Evolutionary conservation across 1,284 basidiomycete genomes (phyloP).

Genomic region (Cutaneotrichosporon cutaneum): DNA sequence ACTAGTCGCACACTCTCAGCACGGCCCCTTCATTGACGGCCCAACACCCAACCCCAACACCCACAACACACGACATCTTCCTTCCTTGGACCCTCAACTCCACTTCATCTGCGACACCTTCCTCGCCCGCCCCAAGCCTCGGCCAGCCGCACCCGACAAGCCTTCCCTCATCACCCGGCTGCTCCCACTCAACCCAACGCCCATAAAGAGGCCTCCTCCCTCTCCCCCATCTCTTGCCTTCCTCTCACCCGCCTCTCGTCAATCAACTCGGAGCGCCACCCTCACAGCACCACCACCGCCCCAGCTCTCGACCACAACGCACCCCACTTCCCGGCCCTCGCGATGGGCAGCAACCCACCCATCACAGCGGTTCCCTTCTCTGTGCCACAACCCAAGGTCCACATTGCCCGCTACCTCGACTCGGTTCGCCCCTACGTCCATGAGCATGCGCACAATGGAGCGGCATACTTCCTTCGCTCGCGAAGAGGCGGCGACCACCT

Average conservation of each 20-base stretch:
- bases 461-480: constrained; percentile 44
- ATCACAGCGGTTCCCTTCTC: constrained; percentile 21
- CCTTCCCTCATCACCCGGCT: neutral
- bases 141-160: neutral
- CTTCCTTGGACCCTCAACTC: neutral
- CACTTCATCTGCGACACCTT: neutral
- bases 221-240: neutral
- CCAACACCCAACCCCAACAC: neutral
- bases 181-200: neutral
- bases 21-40: neutral
- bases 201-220: neutral
- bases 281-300: neutral
- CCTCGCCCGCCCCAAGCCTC: neutral
- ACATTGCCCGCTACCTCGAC: constrained; percentile 19
- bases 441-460: constrained; percentile 12
- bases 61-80: neutral
- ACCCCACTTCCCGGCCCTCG: neutral
- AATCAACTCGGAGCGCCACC: neutral
- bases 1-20: neutral
- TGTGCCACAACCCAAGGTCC: constrained; percentile 17
- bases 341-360: constrained; percentile 25
- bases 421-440: constrained; percentile 8
- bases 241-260: neutral
- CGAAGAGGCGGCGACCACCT: constrained; percentile 37
- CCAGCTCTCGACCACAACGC: neutral